Evolutionary conservation across 179 eudicot genomes (phyloP).

Genomic region (Camellia oleifera): DNA sequence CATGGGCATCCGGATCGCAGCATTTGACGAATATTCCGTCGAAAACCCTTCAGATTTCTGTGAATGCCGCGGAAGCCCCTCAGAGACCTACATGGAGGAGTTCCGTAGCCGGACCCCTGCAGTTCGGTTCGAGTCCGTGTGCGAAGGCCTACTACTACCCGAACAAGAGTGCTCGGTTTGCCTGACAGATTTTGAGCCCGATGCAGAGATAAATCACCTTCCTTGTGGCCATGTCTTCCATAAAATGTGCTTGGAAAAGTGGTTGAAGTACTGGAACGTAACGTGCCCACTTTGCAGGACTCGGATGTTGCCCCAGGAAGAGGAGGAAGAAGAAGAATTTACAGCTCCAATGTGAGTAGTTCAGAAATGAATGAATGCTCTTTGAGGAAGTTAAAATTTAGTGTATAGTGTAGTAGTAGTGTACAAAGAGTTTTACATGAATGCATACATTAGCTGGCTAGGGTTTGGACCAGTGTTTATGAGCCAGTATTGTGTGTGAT

Average conservation of each 20-base stretch:
- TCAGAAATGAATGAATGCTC: no score
- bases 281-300: conserved; percentile 48
- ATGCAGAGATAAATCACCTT: conserved; percentile 33
- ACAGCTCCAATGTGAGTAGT: no score
- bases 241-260: conserved; percentile 35
- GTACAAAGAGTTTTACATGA: no score
- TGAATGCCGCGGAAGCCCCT: conserved; percentile 21
- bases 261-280: conserved; percentile 39
- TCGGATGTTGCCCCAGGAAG: conserved; percentile 29
- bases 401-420: no score
- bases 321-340: conserved; percentile 15
- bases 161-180: conserved; percentile 58
- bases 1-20: conserved; percentile 36
- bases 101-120: conserved; percentile 38
- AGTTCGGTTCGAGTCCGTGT: conserved; percentile 33
- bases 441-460: no score
- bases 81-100: conserved; percentile 45
- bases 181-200: conserved; percentile 38
- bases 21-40: conserved; percentile 33
- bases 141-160: neutral
- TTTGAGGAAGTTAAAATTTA: no score
- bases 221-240: conserved; percentile 43
- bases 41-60: conserved; percentile 22
- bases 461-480: no score
- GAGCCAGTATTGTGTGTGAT: no score